Evolutionary conservation across 75 land plant species (phyloP).

Genomic region (Pseudotsuga menziesii): DNA sequence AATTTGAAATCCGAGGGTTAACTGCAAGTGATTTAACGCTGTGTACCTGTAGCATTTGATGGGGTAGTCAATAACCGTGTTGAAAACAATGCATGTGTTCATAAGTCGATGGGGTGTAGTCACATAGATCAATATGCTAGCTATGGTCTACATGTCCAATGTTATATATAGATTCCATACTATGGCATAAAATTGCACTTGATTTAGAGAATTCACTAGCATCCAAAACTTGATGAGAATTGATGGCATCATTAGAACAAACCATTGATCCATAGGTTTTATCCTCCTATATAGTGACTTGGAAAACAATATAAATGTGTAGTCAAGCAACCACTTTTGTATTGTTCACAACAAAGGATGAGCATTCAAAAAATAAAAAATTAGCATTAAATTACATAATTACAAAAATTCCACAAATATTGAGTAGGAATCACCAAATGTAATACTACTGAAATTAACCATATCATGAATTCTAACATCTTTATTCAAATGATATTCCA

Average conservation of each 20-base stretch:
- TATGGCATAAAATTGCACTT: too few relatives aligned
- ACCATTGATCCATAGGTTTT: slow-evolving; percentile 29
- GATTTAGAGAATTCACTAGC: too few relatives aligned
- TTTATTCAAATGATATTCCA: not conserved
- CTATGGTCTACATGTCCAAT: too few relatives aligned
- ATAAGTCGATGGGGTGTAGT: too few relatives aligned
- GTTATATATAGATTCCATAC: too few relatives aligned
- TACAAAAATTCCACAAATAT: not conserved
- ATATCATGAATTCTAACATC: not conserved
- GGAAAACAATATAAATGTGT: slow-evolving; percentile 73
- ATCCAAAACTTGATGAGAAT: slow-evolving; percentile 43
- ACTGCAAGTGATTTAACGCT: too few relatives aligned
- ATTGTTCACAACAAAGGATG: slow-evolving; percentile 74
- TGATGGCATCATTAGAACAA: slow-evolving; percentile 28
- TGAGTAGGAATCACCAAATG: not conserved
- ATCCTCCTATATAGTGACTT: slow-evolving; percentile 45
- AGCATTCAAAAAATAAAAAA: slow-evolving; percentile 39
- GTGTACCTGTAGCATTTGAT: too few relatives aligned
- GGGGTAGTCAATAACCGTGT: too few relatives aligned
- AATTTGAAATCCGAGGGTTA: too few relatives aligned
- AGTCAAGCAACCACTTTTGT: slow-evolving; percentile 87
- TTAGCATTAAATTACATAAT: not conserved
- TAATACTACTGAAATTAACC: not conserved
- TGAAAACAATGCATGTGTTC: too few relatives aligned
- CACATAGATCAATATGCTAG: too few relatives aligned